Conservation (phyloP, 164 flowering plant genomes). For the Cinnamomum micranthum region DNA sequence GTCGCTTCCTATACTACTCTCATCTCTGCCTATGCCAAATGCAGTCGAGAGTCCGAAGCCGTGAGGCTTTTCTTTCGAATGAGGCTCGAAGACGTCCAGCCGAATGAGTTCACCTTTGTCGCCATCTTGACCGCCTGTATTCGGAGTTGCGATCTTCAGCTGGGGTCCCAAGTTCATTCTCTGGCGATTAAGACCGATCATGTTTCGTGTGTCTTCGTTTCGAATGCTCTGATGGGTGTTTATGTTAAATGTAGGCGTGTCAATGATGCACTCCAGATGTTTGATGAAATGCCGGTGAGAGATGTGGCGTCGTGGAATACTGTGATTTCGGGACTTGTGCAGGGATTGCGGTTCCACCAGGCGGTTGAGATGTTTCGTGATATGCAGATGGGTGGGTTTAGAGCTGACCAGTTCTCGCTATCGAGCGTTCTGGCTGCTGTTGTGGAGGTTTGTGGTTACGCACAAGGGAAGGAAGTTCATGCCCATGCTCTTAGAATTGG, state of each 20-base stretch:
- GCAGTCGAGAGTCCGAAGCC: slow-evolving; percentile 40
- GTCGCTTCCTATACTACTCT: slow-evolving; percentile 58
- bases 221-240: slow-evolving; percentile 63
- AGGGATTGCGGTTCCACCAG: slow-evolving; percentile 34
- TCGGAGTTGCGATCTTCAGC: slow-evolving; percentile 29
- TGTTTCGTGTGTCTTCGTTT: slow-evolving; percentile 39
- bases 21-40: slow-evolving; percentile 64
- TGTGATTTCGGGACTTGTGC: slow-evolving; percentile 53
- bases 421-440: slow-evolving; percentile 65
- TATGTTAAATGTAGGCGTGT: slow-evolving; percentile 45
- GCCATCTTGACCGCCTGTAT: slow-evolving; percentile 72
- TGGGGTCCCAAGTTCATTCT: slow-evolving; percentile 69
- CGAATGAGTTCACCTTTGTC: slow-evolving; percentile 66
- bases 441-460: slow-evolving; percentile 21
- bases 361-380: slow-evolving; percentile 54
- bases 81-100: slow-evolving; percentile 37
- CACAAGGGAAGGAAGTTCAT: slow-evolving; percentile 58
- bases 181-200: slow-evolving; percentile 45
- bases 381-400: slow-evolving; percentile 39
- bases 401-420: slow-evolving; percentile 54
- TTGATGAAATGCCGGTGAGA: slow-evolving; percentile 60
- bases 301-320: slow-evolving; percentile 81
- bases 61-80: slow-evolving; percentile 50
- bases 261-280: slow-evolving; percentile 42
- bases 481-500: slow-evolving; percentile 64